Evolutionary conservation across 2,329 filamentous ascomycete species (phyloP).

Genomic region (Botrytis fabae): DNA sequence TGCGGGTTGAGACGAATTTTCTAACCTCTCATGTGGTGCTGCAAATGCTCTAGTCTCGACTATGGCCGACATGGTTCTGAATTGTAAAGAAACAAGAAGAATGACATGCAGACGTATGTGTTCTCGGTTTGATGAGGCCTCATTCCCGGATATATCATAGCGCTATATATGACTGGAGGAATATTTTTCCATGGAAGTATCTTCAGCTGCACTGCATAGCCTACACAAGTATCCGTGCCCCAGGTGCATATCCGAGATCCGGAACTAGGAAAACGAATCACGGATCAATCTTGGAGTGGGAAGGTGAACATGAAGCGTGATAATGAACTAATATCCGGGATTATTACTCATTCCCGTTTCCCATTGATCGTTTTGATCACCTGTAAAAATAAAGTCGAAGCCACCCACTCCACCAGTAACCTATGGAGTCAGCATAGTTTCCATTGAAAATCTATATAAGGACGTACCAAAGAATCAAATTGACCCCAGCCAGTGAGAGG

Average conservation of each 20-base stretch:
- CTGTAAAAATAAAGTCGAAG: slow-evolving; percentile 27
- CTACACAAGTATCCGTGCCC: slow-evolving; percentile 13
- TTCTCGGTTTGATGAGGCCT: neutral
- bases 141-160: neutral
- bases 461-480: slow-evolving; percentile 38
- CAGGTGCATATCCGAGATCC: slow-evolving; percentile 19
- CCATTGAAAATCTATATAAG: neutral
- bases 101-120: neutral
- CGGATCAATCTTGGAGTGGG: neutral
- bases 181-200: slow-evolving; percentile 4
- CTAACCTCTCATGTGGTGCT: slow-evolving; percentile 3
- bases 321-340: neutral
- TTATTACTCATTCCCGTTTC: slow-evolving; percentile 17
- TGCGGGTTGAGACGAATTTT: neutral
- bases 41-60: slow-evolving; percentile 3
- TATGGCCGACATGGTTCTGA: slow-evolving; percentile 10
- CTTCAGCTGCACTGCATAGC: neutral
- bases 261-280: slow-evolving; percentile 15
- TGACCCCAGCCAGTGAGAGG: slow-evolving; percentile 38
- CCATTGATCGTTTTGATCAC: slow-evolving; percentile 25
- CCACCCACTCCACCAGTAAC: slow-evolving; percentile 30
- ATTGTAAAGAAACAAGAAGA: neutral
- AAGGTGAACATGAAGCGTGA: neutral
- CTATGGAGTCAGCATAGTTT: slow-evolving; percentile 21
- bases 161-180: slow-evolving; percentile 16